These are phyloP conservation scores for Apiotrichum sp. DNA, from an alignment of 1,284 basidiomycete species.

Conservation along the genomic window DNA sequence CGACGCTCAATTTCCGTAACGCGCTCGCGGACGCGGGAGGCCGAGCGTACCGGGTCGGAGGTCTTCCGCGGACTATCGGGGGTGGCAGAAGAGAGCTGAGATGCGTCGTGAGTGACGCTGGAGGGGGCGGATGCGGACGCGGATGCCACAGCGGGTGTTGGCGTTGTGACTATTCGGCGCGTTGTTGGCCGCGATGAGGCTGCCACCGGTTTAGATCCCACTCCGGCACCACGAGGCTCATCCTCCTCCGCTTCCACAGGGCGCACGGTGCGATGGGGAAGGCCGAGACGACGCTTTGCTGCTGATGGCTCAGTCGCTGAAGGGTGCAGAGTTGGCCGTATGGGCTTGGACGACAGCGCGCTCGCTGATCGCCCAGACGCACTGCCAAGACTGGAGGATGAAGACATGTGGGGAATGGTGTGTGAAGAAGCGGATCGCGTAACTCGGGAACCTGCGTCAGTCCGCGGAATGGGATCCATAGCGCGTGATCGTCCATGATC, in stretches of 20 bases:
- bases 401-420: slow-evolving; percentile 1
- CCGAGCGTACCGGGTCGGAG: not conserved
- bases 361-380: not conserved
- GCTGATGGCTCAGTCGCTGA: not conserved
- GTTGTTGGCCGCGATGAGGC: too few species aligned
- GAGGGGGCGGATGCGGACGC: not conserved
- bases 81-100: too few species aligned
- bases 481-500: not conserved
- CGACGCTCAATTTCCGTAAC: slow-evolving; percentile 2
- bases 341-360: slow-evolving; percentile 14
- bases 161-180: too few species aligned
- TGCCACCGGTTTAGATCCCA: too few species aligned
- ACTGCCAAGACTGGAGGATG: slow-evolving; percentile 1
- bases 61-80: too few species aligned
- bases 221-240: not conserved
- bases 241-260: not conserved
- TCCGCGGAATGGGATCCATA: not conserved
- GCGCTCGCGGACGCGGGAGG: not conserved
- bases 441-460: not conserved
- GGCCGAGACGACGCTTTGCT: slow-evolving; percentile 16
- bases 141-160: not conserved
- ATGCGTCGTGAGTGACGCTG: too few species aligned
- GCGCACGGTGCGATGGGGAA: slow-evolving; percentile 19
- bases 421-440: not conserved
- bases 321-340: slow-evolving; percentile 12